Evolutionary conservation across 2,329 filamentous ascomycete genomes (phyloP).

Genomic region (Fusarium sp.): DNA sequence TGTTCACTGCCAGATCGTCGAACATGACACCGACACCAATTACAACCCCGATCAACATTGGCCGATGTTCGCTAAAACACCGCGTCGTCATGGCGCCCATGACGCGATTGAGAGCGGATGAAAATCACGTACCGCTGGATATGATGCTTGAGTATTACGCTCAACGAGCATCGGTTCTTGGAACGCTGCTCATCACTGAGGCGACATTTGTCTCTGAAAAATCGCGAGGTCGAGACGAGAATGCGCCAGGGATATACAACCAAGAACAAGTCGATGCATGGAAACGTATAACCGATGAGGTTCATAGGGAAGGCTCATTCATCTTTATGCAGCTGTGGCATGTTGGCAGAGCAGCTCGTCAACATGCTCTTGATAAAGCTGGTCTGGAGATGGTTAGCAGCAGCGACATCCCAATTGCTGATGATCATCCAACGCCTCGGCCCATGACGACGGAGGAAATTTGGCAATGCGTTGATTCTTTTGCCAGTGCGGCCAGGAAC

Average conservation of each 20-base stretch:
- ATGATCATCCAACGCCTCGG: neutral
- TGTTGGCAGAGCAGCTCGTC: slow-evolving; percentile 17
- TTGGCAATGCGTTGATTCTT: slow-evolving; percentile 5
- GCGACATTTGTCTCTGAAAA: slow-evolving; percentile 12
- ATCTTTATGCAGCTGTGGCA: slow-evolving; percentile 34
- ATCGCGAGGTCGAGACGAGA: slow-evolving; percentile 12
- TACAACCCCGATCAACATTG: slow-evolving; percentile 6
- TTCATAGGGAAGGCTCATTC: slow-evolving; percentile 19
- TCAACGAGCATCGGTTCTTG: slow-evolving; percentile 23
- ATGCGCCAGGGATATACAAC: slow-evolving; percentile 14
- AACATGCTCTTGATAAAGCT: neutral
- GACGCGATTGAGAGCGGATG: slow-evolving; percentile 15
- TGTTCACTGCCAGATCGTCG: too few species aligned
- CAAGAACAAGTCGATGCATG: slow-evolving; percentile 11
- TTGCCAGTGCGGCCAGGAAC: slow-evolving; percentile 12
- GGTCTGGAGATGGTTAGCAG: slow-evolving; percentile 27
- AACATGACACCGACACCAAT: too few species aligned
- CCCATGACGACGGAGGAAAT: slow-evolving; percentile 16
- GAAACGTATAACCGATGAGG: slow-evolving; percentile 1
- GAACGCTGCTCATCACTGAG: slow-evolving; percentile 31
- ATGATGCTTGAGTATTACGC: slow-evolving; percentile 32
- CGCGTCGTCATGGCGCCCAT: slow-evolving; percentile 30
- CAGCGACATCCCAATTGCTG: slow-evolving; percentile 5
- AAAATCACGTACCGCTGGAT: slow-evolving; percentile 13
- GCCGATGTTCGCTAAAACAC: slow-evolving; percentile 16